Evolutionary conservation across 2,329 filamentous ascomycete genomes (phyloP), one percentile per base, ranked within the genome.

Genomic region (Aspergillus fumigatiaffinis): DNA sequence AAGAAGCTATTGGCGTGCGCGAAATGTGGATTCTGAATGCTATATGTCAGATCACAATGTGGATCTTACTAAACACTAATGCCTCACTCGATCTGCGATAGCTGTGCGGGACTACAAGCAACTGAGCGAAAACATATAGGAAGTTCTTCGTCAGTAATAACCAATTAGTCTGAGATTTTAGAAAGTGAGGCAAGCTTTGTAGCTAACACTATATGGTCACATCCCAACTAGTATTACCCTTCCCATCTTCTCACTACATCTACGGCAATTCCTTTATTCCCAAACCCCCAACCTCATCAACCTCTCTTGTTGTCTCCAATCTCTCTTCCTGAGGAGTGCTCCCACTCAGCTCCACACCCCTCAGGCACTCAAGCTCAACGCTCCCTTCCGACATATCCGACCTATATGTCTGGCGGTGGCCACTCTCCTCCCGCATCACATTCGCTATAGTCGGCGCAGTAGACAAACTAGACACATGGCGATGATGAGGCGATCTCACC

Each of bases 401-500:
- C 9, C 58, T 48, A 17, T 57, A 54, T 14, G 38, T 55, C 17
- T 56, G 56, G 12, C 60, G 54, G 3, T 52, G 51, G 1, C 32
- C 2, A 38, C 5, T 17, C 32, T 56, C 55, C 38, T 38, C 50
- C 17, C 32, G 51, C 4, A 57, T 53, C 44, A 52, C 47, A 14
- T 52, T 49, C 6, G 32, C 53, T 49, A 57, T 56, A 10, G 52
- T 53, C 26, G 47, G 56, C 5, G 47, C 50, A 5, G 52, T 63
- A 9, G 61, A 62, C 3, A 60, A 17, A 28, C 55, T 58, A 3
- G 61, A 63, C 1, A 58, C 20, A 2, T 61, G 58, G 9, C 61
- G 59, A n/a, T 49, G 28, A 26, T 63, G 59, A 0, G 21, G 21
- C 12, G 55, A 54, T 4, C 57, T 57, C 3, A 25, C 3, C 2